Percentiles rank a stretch among this genome's conserved stretches.
Evolutionary conservation across 2,329 filamentous ascomycete genomes (phyloP).

Genomic region (Claviceps sp.): DNA sequence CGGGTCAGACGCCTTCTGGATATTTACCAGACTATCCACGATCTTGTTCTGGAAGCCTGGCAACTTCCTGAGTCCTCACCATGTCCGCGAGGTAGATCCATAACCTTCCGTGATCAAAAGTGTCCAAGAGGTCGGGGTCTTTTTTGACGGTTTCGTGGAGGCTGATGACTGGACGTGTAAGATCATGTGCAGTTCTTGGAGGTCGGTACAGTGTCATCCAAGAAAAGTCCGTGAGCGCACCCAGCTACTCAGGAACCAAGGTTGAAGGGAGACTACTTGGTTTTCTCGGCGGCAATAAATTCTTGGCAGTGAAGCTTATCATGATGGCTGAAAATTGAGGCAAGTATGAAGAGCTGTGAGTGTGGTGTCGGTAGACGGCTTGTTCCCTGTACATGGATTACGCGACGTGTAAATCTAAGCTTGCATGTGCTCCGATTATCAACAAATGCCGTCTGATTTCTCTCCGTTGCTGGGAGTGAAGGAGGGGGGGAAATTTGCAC

Average conservation of each 20-base stretch:
- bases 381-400: not conserved
- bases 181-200: not conserved
- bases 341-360: not conserved
- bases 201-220: not conserved
- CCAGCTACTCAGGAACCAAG: not conserved
- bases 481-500: too few relatives aligned
- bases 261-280: not conserved
- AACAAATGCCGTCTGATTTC: not conserved
- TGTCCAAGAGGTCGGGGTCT: not conserved
- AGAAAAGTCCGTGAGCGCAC: not conserved
- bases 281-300: not conserved
- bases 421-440: not conserved
- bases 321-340: not conserved
- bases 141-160: not conserved
- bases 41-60: not conserved
- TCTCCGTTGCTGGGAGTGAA: not conserved
- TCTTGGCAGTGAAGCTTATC: not conserved
- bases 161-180: not conserved
- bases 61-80: not conserved
- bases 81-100: not conserved
- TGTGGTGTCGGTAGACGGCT: not conserved
- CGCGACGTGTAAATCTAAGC: not conserved
- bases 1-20: not conserved
- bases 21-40: not conserved
- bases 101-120: not conserved